Percentiles rank a stretch among this genome's conserved stretches.
Evolutionary conservation across 495 filamentous ascomycete species (phyloP).

Genomic region (Eremomyces bilateralis): DNA sequence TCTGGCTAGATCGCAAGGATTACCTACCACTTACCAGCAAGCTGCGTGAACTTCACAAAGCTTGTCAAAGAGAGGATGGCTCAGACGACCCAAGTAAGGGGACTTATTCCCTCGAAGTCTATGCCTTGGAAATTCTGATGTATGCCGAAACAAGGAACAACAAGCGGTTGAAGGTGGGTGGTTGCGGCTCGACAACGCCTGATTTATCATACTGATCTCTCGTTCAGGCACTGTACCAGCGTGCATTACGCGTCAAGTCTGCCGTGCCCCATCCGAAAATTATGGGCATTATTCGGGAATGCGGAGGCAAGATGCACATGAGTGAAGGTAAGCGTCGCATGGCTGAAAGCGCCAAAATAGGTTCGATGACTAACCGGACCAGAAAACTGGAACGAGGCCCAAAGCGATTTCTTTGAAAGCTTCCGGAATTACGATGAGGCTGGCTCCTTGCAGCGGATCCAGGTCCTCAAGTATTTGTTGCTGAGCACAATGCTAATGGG

Average conservation of each 20-base stretch:
- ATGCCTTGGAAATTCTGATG: constrained; percentile 97
- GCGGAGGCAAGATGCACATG: constrained; percentile 99
- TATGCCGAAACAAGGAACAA: constrained; percentile 92
- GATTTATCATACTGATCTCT: constrained; percentile 8
- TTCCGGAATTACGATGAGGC: constrained; percentile 99
- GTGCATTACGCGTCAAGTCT: constrained; percentile 72
- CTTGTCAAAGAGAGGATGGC: constrained; percentile 76
- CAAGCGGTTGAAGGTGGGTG: constrained; percentile 63
- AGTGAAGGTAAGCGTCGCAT: constrained; percentile 37
- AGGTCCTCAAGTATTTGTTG: constrained; percentile 92
- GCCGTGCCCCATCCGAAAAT: constrained; percentile 96
- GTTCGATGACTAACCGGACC: constrained; percentile 3
- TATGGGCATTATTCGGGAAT: constrained; percentile 97
- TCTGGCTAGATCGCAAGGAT: constrained; percentile 80
- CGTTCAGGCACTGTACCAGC: constrained; percentile 52
- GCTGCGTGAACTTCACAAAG: constrained; percentile 67
- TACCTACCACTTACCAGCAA: constrained; percentile 65
- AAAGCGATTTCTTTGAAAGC: constrained; percentile 94
- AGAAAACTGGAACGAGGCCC: constrained; percentile 95
- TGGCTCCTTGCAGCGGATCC: constrained; percentile 84
- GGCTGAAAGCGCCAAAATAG: not conserved
- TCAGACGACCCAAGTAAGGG: constrained; percentile 89
- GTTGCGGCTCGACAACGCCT: constrained; percentile 2
- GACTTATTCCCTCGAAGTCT: constrained; percentile 87
- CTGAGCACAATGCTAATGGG: constrained; percentile 97